Evolutionary conservation across 177 flowering plant species (phyloP).

Genomic region (Vitis hybrid): DNA sequence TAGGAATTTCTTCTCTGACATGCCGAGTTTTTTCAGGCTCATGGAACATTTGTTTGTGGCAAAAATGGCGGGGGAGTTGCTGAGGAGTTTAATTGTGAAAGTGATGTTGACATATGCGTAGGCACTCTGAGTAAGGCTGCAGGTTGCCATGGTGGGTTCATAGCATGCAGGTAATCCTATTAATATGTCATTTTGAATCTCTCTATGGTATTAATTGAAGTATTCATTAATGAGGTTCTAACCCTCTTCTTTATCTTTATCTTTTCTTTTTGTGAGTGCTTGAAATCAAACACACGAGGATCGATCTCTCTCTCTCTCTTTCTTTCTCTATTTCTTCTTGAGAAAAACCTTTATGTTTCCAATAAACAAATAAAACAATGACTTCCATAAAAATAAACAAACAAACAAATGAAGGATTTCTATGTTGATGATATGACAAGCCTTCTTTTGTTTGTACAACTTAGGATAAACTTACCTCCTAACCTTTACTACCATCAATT

Average conservation of each 20-base stretch:
- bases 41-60: conserved; percentile 95
- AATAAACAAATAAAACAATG: too few species aligned
- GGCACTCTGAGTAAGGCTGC: conserved; percentile 97
- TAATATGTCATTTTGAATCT: background rate
- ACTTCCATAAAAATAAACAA: too few species aligned
- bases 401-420: background rate
- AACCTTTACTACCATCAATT: background rate
- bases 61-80: conserved; percentile 95
- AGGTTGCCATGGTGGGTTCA: conserved; percentile 94
- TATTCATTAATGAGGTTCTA: too few species aligned
- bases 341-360: too few species aligned
- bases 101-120: conserved; percentile 77
- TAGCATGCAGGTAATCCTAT: conserved; percentile 82
- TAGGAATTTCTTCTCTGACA: background rate
- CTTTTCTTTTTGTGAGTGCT: too few species aligned
- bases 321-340: too few species aligned
- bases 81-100: conserved; percentile 73
- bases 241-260: too few species aligned
- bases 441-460: background rate
- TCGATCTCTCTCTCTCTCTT: too few species aligned
- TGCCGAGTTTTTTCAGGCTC: conserved; percentile 54
- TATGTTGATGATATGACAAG: background rate
- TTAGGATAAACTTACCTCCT: background rate
- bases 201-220: background rate
- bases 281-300: too few species aligned